Evolutionary conservation across 2,329 filamentous ascomycete genomes (phyloP).

Genomic region (Sclerotinia glacialis): DNA sequence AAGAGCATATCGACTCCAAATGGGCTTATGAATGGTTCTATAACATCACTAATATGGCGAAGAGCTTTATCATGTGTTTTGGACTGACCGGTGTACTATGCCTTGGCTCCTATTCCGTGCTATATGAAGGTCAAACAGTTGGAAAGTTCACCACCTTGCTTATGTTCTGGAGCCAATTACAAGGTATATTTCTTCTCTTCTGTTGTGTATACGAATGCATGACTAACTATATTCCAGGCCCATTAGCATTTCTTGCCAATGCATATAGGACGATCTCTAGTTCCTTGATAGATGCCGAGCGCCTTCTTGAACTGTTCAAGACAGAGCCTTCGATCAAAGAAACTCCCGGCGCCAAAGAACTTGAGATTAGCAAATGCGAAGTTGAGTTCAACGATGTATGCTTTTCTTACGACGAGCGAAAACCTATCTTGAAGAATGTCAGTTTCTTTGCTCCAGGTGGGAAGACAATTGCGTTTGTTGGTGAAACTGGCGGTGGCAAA

Average conservation of each 20-base stretch:
- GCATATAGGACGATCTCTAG: constrained; percentile 50
- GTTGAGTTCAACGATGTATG: constrained; percentile 40
- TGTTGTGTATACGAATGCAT: constrained; percentile 4
- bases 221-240: constrained; percentile 32
- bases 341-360: constrained; percentile 44
- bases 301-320: constrained; percentile 55
- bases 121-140: constrained; percentile 47
- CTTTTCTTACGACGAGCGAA: constrained; percentile 41
- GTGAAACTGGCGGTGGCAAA: constrained; percentile 47
- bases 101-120: constrained; percentile 35
- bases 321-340: constrained; percentile 56
- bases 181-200: constrained; percentile 37
- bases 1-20: constrained; percentile 41
- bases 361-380: constrained; percentile 45
- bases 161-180: constrained; percentile 59
- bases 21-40: constrained; percentile 40
- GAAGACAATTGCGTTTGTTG: constrained; percentile 47
- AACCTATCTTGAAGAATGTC: constrained; percentile 39
- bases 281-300: constrained; percentile 63
- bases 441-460: constrained; percentile 40
- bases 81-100: constrained; percentile 46
- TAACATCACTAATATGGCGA: constrained; percentile 49
- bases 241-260: constrained; percentile 42
- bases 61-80: constrained; percentile 51
- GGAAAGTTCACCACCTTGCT: constrained; percentile 64